These are phyloP conservation scores for Aspergillus indologenus DNA, from an alignment of 495 filamentous ascomycete species.

Conservation along the genomic window DNA sequence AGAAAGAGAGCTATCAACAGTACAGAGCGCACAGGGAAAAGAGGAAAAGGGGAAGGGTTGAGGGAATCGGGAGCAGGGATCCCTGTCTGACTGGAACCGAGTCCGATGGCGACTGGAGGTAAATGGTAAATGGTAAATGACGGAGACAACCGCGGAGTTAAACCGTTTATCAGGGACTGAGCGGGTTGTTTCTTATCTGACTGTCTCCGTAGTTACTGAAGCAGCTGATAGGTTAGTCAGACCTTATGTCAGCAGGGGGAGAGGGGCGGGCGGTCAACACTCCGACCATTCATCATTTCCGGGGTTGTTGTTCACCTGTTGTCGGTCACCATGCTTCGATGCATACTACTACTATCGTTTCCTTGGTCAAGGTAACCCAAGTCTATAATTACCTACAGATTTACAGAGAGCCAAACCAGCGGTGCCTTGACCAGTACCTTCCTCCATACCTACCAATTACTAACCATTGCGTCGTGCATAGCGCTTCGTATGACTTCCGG, in stretches of 20 bases:
- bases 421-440: constrained; percentile 4
- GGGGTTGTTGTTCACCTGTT: background rate
- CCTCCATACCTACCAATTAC: no score
- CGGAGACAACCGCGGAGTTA: constrained; percentile 3
- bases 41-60: background rate
- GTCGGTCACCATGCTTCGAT: background rate
- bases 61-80: background rate
- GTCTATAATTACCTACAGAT: background rate
- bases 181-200: constrained; percentile 3
- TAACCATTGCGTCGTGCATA: background rate
- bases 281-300: constrained; percentile 1
- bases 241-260: background rate
- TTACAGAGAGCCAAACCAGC: background rate
- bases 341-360: background rate
- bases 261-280: background rate
- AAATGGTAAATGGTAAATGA: background rate
- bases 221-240: background rate
- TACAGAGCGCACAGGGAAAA: background rate
- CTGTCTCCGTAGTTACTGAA: background rate
- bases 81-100: background rate
- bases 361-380: background rate
- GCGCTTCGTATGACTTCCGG: constrained; percentile 25
- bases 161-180: background rate
- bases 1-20: background rate
- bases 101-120: background rate